phyloP scores from a whole-genome alignment of 2,329 filamentous ascomycete genomes.

The Cladophialophora bantiana region DNA sequence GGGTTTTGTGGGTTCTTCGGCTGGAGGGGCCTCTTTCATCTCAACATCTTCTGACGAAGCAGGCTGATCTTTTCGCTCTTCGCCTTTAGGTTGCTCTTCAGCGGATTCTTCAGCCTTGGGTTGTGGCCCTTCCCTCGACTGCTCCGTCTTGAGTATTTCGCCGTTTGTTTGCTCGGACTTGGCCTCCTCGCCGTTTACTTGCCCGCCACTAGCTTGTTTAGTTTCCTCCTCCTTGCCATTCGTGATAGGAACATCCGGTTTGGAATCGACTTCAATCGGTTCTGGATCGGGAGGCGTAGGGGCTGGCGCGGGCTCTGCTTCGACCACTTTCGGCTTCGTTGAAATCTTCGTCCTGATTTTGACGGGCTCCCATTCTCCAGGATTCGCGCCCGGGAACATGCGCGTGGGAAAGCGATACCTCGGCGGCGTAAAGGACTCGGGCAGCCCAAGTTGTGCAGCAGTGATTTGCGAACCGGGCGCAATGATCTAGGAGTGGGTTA shows the following conservation, averaged over 20 bases:
- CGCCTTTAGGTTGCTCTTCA: slow-evolving; percentile 41
- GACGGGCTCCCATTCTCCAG: slow-evolving; percentile 80
- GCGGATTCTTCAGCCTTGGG: slow-evolving; percentile 15
- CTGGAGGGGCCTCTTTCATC: slow-evolving; percentile 53
- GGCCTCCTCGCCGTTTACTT: slow-evolving; percentile 18
- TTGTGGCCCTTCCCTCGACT: slow-evolving; percentile 9
- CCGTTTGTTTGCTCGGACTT: slow-evolving; percentile 52
- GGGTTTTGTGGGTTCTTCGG: slow-evolving; percentile 37
- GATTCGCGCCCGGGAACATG: slow-evolving; percentile 84
- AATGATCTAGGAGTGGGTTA: slow-evolving; percentile 51
- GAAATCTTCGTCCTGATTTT: slow-evolving; percentile 68
- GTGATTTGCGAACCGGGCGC: slow-evolving; percentile 81
- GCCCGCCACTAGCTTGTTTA: slow-evolving; percentile 7
- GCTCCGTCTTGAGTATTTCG: slow-evolving; percentile 34
- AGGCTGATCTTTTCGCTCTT: slow-evolving; percentile 49
- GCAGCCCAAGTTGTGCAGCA: slow-evolving; percentile 86
- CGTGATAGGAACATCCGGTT: background rate
- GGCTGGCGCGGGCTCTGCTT: slow-evolving; percentile 17
- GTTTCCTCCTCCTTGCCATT: slow-evolving; percentile 18
- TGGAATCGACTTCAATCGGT: slow-evolving; percentile 10
- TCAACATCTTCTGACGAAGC: slow-evolving; percentile 47
- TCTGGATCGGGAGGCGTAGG: slow-evolving; percentile 5
- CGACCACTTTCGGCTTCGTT: slow-evolving; percentile 40
- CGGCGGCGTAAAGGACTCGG: slow-evolving; percentile 91
- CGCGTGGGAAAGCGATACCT: slow-evolving; percentile 84